Evolutionary conservation across 2,329 filamentous ascomycete species (phyloP), one percentile per base, ranked within the genome.

Genomic region (Dryadomyces quercivorus): DNA sequence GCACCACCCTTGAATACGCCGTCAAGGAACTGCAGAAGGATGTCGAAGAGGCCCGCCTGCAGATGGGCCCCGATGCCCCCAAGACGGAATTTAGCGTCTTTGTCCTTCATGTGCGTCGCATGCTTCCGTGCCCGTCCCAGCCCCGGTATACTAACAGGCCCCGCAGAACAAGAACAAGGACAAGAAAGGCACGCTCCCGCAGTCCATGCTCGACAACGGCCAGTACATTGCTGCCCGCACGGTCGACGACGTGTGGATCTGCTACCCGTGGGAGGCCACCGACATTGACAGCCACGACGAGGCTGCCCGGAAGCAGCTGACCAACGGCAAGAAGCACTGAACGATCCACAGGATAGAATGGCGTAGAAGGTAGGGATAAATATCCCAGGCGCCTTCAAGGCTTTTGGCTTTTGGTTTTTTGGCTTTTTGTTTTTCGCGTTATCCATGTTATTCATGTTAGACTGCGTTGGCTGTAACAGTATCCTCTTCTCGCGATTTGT

Each of bases 221-320:
- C 78, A 85, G 63, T 98, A 98, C 72, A 71, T 86, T 61, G 93
- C 93, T 21, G 89, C 93, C 21, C 76, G 85, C 66, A 97, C 92
- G 6, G 87, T 94, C 36, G 81, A 80, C n/a, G 92, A 98, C 71
- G 85, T 90, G 61, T 98, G 93, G 93, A 97, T 97, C 68, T 94
- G 89, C 78, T 98, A 98, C 72, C 93, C 93, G 16, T 98, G 93
- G 93, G 93, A 97, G 75, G 93, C 93, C 46, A 85, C 72, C 38
- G 88, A 96, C 67, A 96, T 97, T 65, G 89, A 95, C 31, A 88
- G 91, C 77, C 92, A 96, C 68, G 92, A 97, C 71, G 71, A 18
- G 73, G 57, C 67, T 84, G 56, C 86, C 89, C 18, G 72, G 72
- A 58, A 74, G 62, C 69, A 74, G 31, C 48, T 26, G 18, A 44